A percentile compares a stretch with the other conserved stretches of the same genome.
Evolutionary conservation across 495 filamentous ascomycete species (phyloP).

Genomic region (Trichoderma erinaceum): DNA sequence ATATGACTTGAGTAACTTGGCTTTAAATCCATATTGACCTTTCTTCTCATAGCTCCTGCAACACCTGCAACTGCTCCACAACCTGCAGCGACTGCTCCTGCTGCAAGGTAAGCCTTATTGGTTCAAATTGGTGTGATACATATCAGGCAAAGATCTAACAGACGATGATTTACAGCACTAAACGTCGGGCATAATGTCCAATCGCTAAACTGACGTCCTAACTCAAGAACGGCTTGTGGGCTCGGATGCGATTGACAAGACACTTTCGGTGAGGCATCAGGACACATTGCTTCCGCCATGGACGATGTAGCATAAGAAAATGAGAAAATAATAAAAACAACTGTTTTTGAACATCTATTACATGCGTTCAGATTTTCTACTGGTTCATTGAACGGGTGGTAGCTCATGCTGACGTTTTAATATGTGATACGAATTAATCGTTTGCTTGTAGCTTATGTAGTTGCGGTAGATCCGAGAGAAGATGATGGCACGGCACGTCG

Average conservation of each 20-base stretch:
- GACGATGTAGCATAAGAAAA: background rate
- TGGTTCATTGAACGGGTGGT: background rate
- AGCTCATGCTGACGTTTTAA: too few relatives aligned
- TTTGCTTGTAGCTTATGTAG: too few relatives aligned
- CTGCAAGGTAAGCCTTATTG: background rate
- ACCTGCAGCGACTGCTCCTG: background rate
- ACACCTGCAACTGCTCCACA: background rate
- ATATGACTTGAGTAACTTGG: background rate
- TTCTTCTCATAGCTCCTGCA: background rate
- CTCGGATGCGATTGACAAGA: background rate
- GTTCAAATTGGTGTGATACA: background rate
- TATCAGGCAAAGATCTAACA: background rate
- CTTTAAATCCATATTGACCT: background rate
- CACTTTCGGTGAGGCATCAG: background rate
- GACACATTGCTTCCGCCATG: background rate
- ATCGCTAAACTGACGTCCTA: background rate
- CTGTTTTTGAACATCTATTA: background rate
- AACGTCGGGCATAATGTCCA: background rate
- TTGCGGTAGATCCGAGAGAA: too few relatives aligned
- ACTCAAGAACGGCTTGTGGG: background rate
- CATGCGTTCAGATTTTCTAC: background rate
- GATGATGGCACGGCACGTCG: too few relatives aligned
- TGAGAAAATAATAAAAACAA: background rate
- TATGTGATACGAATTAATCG: too few relatives aligned
- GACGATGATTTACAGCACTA: background rate